Percentiles rank a stretch among this genome's conserved stretches.
These are phyloP conservation scores for Cyberlindnera subsufficiens DNA, from an alignment of 805 yeast species.

Conservation along the genomic window DNA sequence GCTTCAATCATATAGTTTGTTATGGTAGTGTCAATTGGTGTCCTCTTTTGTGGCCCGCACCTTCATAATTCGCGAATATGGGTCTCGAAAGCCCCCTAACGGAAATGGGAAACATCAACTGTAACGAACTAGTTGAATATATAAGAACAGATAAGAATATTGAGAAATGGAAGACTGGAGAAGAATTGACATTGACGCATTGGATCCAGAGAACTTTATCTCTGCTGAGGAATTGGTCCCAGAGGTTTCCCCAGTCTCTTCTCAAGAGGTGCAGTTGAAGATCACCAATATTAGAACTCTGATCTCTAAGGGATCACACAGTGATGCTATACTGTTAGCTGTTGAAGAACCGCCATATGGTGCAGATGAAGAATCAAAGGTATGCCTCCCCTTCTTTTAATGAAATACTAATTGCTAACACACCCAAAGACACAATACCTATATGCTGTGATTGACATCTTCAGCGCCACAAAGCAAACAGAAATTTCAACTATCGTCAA, in stretches of 20 bases:
- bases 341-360: conserved; percentile 82
- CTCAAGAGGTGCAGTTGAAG: conserved; percentile 48
- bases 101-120: conserved; percentile 21
- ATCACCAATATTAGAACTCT: conserved; percentile 54
- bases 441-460: conserved; percentile 59
- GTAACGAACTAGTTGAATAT: neutral
- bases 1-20: no score
- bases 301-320: conserved; percentile 66
- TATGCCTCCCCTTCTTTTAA: conserved; percentile 17
- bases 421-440: conserved; percentile 35
- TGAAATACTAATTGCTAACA: conserved; percentile 20
- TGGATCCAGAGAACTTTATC: conserved; percentile 71
- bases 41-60: no score
- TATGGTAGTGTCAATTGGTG: no score
- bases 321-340: conserved; percentile 57
- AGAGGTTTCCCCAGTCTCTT: conserved; percentile 36
- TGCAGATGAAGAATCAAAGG: conserved; percentile 52
- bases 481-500: conserved; percentile 63
- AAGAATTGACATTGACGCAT: conserved; percentile 89
- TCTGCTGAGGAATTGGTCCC: conserved; percentile 58
- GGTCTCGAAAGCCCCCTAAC: neutral
- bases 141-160: neutral
- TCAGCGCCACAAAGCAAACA: conserved; percentile 58
- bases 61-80: neutral
- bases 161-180: conserved; percentile 71